Base-by-base conservation (phyloP, 352 stramenopile species). In the Globisporangium barbulae region DNA sequence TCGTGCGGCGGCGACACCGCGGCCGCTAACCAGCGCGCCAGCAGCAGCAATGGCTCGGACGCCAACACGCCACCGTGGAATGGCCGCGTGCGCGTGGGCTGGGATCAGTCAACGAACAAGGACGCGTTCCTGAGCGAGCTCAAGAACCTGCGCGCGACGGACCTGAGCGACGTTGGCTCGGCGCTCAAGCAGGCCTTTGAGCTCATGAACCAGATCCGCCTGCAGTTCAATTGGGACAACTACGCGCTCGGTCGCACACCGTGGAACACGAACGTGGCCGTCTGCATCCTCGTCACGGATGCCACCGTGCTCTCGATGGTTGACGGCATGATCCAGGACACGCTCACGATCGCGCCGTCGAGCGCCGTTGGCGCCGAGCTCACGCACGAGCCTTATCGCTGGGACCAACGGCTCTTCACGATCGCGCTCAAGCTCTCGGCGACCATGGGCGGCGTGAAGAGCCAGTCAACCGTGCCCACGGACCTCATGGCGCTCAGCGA, bases 171-270 rank as follows among this genome's bases (percentile, higher is more conserved):
- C 60, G 62, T 94, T 7, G 86, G 88, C 45, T 67, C 70, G 2
- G 83, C 84, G 12, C 70, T 96, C 12, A 83, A 83, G 57, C 85
- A 93, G 62, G 85, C 85, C 21, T 93, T 93, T 44, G 85, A 96
- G 31, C 79, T 96, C 59, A 94, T 96, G 83, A 96, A 96, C 67
- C 88, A 93, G 70, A 90, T 94, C 66, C 87, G 87, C 0, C 73
- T 93, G 45, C 85, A 93, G 72, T 90, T 93, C 69, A 91, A 92
- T 61, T 96, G 85, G 81, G 87, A 96, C 78, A 93, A 82, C 64
- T 96, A 96, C 70, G 88, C 58, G 21, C 73, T 96, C 21, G 87
- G 87, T 3, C 75, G 87, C 35, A 74, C 81, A 35, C 82, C 87
- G 0, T 94, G 83, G 82, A 96, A 93, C 64, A 93, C 87, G 3